These are phyloP conservation scores for Hericium rajendrae DNA, from an alignment of 768 basidiomycete genomes.

Conservation along the genomic window DNA sequence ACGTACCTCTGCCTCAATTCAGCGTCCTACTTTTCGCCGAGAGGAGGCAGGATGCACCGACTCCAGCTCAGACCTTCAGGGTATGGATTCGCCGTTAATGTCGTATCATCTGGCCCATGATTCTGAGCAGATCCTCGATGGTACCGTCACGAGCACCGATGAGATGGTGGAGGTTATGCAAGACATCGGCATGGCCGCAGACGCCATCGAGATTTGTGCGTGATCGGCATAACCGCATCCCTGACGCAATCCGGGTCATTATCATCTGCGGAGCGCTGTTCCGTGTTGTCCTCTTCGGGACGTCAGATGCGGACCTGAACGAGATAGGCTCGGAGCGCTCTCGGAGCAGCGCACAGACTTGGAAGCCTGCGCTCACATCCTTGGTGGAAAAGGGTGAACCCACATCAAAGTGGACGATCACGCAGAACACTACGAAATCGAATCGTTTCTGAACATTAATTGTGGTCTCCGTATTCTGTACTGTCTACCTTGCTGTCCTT, in stretches of 20 bases:
- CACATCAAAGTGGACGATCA: not conserved
- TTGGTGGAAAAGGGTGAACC: not conserved
- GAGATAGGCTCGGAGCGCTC: not conserved
- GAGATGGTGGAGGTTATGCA: not conserved
- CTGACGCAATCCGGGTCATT: not conserved
- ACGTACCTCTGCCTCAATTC: not conserved
- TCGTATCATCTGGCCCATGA: not conserved
- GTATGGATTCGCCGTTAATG: not conserved
- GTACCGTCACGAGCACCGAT: not conserved
- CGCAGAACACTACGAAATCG: not conserved
- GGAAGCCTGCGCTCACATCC: not conserved
- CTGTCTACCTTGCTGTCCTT: no score
- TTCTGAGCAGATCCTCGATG: not conserved
- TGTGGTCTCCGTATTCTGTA: no score
- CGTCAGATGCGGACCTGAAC: not conserved
- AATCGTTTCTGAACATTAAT: not conserved
- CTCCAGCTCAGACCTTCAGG: not conserved
- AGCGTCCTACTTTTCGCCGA: not conserved
- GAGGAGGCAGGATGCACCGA: not conserved
- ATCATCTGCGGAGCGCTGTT: not conserved
- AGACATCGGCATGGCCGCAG: not conserved
- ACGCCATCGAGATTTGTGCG: not conserved
- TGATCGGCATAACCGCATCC: not conserved
- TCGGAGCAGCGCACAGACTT: not conserved
- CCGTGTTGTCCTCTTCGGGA: not conserved